Percentiles rank a stretch among this genome's conserved stretches.
Conservation (phyloP, 257 asterid species). For the Forsythia suspensa region DNA sequence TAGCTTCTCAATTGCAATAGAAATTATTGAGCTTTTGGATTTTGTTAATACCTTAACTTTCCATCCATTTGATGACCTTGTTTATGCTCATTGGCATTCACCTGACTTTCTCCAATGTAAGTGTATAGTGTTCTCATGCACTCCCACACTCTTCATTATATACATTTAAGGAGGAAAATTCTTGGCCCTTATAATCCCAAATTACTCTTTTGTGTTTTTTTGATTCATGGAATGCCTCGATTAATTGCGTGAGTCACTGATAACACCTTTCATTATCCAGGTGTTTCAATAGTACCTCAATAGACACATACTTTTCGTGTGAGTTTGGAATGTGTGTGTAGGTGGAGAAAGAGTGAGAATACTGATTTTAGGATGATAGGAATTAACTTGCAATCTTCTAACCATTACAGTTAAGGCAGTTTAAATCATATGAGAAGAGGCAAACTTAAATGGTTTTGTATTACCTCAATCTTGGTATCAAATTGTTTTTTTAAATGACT, state of each 20-base stretch:
- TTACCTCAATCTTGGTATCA: neutral
- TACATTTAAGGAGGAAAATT: too few relatives aligned
- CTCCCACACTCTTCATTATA: too few relatives aligned
- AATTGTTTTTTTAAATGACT: neutral
- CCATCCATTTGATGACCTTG: too few relatives aligned
- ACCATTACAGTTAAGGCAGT: neutral
- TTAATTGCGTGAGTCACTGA: neutral
- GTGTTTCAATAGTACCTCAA: neutral
- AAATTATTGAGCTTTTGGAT: too few relatives aligned
- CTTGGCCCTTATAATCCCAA: too few relatives aligned
- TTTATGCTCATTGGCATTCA: too few relatives aligned
- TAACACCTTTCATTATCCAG: neutral
- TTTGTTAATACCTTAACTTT: too few relatives aligned
- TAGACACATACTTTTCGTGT: neutral
- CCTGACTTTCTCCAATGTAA: too few relatives aligned
- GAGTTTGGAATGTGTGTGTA: neutral
- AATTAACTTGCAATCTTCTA: neutral
- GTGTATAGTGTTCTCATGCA: too few relatives aligned
- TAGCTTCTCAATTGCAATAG: too few relatives aligned
- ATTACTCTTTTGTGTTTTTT: neutral
- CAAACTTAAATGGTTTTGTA: neutral
- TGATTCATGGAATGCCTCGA: constrained; percentile 1
- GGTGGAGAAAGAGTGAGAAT: neutral
- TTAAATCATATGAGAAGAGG: neutral
- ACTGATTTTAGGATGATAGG: neutral